Evolutionary conservation across 2,329 filamentous ascomycete species (phyloP), one percentile per base, ranked within the genome.

Genomic region (Domatiomyces globalis): DNA sequence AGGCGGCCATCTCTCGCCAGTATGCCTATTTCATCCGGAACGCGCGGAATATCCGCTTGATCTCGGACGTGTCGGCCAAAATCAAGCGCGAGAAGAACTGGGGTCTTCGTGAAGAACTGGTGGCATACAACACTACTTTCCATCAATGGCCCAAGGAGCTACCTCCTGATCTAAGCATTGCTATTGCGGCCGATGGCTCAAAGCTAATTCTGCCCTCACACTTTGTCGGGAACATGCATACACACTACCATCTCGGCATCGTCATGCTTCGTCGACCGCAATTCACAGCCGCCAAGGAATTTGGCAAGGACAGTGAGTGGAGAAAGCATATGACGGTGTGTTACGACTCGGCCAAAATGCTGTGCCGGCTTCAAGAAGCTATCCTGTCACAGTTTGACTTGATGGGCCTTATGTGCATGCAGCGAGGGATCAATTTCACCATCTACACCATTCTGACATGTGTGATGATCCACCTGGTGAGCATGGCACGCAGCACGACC

Each of bases 391-490:
- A 79, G 0, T 94, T 83, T 65, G 87, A 88, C 2, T 71, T 95
- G 54, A 78, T 78, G 15, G 90, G 89, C 0, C 73, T 96, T 15
- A 76, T 92, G 60, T 94, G 84, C 69, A 95, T 95, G 90, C 84
- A 90, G 62, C 79, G 90, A 58, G 90, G 90, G 42, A 88, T 94
- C 65, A 95, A 89, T 67, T 96, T 95, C 63, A 87, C 87, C 5
- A 87, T 96, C n/a, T 96, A 96, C 63, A 81, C 83, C 51, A 81
- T 95, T 22, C 71, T 96, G 45, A 92, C 87, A 0, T 95, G 89
- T 71, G 89, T 90, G 20, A 89, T 95, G 68, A 77, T 96, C 50
- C 89, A 96, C 67, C 69, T 96, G 68, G 90, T 95, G 74, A 68
- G 87, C 77, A 39, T 39, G 33, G 15, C 33, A 15, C 33, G 5